Base-by-base conservation (phyloP, 441 rosid genomes). In the Populus hybrid region DNA sequence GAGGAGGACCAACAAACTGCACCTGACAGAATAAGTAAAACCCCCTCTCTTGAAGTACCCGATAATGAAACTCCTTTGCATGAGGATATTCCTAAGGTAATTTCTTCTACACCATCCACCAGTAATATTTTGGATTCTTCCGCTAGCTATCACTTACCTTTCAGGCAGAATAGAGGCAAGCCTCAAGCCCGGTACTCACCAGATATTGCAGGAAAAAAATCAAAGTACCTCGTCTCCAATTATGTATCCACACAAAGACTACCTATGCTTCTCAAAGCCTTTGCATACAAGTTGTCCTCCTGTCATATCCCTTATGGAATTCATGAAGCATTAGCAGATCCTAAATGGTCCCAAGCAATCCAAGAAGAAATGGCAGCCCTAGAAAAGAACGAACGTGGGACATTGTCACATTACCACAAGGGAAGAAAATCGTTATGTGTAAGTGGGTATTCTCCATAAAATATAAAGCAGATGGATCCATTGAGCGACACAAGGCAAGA, bases 211-310 rank as follows among this genome's bases (percentile, higher is more conserved):
- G 21, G 26, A 12, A 10, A 1, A 6, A 4, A 1, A 2, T 14
- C 69, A 4, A 31, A 38, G 35, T 53, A 69, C 7, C 56, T 1
- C 6, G 2, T 69, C 16, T 24, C 26, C 4, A 69, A 69, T 45
- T 69, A 69, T 69, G 24, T 69, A 0, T 33, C 26, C 14, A 69
- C 42, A 9, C 6, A 36, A 8, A 36, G 16, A 6, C 50, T 69
- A 2, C 1, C 16, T 3, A 12, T 4, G 9, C 6, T 7, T 0
- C 24, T 69, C 0, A 0, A 35, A 3, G 8, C 18, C 6, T 69
- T 31, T 11, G 33, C 56, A 20, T 0, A 24, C 3, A 7, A 2
- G 6, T 16, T 70, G 3, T 33, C 14, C 5, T 14, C 6, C 0
- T 2, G 2, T 14, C 14, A 35, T 6, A 21, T 69, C 35, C 53